Evolutionary conservation across 768 basidiomycete genomes (phyloP), one percentile per base, ranked within the genome.

Genomic region (Suillus luteus): DNA sequence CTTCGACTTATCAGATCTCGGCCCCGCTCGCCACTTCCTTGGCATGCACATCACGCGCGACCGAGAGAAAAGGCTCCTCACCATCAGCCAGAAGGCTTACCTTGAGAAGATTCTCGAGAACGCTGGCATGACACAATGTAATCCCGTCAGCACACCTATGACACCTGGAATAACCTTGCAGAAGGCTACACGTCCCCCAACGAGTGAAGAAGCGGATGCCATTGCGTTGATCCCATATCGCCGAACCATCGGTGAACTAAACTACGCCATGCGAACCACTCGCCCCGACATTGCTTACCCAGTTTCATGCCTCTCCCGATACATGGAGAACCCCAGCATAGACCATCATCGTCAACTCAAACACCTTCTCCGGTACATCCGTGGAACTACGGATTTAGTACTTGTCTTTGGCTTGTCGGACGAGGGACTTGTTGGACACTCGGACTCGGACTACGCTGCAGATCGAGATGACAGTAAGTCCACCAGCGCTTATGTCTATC

Each of bases 61-160:
- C 12, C 11, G 5, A 3, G 38, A 38, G 5, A 38, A 38, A 2
- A 2, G 12, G 0, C 38, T 38, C 12, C 38, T 38, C 5, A 5
- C 2, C 27, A 52, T 79, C 1, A 73, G 67, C 31, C 78, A 75
- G 59, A 37, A 27, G 14, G 33, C 60, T 11, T 74, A 66, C 49
- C 59, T 70, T 38, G 14, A 51, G 17, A 51, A 24, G 4, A 41
- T 66, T 2, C 63, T 71, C 1, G 46, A 71, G 8, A 58, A 64
- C 15, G 68, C 49, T 55, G 55, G 62, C 9, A 66, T 72, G 64
- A 10, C 43, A 5, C 38, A 62, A 44, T 64, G 61, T 37, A 54
- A 55, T 14, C 63, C 63, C 67, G 68, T 19, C 41, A 66, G 48
- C 44, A 57, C 37, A 40, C 38, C 38, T 5, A 38, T 38, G 38